phyloP scores from a whole-genome alignment of 2,329 filamentous ascomycete species.

The Gyromitra esculenta region DNA sequence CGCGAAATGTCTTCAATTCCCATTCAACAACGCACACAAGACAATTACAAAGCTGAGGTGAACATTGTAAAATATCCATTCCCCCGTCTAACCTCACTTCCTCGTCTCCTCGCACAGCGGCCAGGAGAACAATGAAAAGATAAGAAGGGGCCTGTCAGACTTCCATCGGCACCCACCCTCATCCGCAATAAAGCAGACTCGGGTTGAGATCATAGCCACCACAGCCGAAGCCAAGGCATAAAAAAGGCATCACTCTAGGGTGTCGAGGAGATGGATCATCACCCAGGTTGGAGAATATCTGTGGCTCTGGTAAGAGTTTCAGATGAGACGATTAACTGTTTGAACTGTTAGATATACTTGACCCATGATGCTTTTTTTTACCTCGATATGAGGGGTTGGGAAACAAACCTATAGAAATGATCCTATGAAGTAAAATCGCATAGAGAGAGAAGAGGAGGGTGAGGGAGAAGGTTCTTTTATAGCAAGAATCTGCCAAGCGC shows the following conservation, averaged over 20 bases:
- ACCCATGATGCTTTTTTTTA: not conserved
- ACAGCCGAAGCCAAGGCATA: constrained; percentile 51
- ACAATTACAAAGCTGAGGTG: not conserved
- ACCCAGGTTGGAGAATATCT: constrained; percentile 55
- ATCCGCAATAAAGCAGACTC: constrained; percentile 28
- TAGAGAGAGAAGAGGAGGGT: constrained; percentile 47
- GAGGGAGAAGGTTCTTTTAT: constrained; percentile 39
- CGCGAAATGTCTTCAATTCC: not conserved
- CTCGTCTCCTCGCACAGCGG: constrained; percentile 24
- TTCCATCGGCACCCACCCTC: constrained; percentile 53
- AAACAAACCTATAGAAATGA: constrained; percentile 52
- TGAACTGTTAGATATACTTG: not conserved
- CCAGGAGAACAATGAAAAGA: constrained; percentile 28
- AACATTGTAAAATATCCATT: not conserved
- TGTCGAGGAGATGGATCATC: constrained; percentile 52
- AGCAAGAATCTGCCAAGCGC: not conserved
- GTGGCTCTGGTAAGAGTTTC: constrained; percentile 54
- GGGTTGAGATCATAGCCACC: constrained; percentile 54
- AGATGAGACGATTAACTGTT: constrained; percentile 48
- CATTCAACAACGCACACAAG: not conserved
- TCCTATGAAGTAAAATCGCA: constrained; percentile 56
- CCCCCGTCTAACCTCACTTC: not conserved
- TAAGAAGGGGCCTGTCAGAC: constrained; percentile 51
- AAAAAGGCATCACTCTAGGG: constrained; percentile 53
- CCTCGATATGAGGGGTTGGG: not conserved